A percentile compares a stretch with the other conserved stretches of the same genome.
Conservation (phyloP, 352 stramenopile genomes). For the Phytophthora nicotianae region DNA sequence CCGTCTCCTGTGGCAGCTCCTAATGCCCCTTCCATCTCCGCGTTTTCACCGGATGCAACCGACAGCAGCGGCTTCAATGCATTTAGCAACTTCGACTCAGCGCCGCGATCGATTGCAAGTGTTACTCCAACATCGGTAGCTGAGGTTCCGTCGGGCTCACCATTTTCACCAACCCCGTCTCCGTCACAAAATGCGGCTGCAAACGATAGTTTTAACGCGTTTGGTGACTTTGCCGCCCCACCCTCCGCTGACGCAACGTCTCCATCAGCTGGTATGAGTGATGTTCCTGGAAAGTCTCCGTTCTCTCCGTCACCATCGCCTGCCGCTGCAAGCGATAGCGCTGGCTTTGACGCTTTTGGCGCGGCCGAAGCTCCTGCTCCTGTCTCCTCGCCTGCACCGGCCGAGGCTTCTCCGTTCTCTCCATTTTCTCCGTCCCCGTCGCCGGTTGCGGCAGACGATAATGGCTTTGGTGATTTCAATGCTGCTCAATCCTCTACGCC, state of each 20-base stretch:
- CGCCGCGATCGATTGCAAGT: constrained; percentile 31
- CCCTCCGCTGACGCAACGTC: constrained; percentile 8
- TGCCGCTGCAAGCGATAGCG: constrained; percentile 14
- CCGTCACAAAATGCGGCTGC: constrained; percentile 15
- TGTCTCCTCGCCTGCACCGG: constrained; percentile 8
- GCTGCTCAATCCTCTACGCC: constrained; percentile 14
- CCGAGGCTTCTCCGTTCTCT: constrained; percentile 22
- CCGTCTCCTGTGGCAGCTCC: constrained; percentile 16
- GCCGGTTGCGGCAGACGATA: constrained; percentile 17
- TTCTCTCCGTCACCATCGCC: constrained; percentile 19
- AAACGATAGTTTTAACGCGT: constrained; percentile 25
- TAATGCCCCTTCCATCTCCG: constrained; percentile 26
- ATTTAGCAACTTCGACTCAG: constrained; percentile 44
- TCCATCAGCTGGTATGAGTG: constrained; percentile 1
- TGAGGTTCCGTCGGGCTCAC: constrained; percentile 14
- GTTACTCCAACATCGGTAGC: constrained; percentile 20
- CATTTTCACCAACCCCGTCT: constrained; percentile 31
- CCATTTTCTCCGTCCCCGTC: constrained; percentile 34
- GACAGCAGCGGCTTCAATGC: constrained; percentile 42
- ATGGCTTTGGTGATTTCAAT: constrained; percentile 32
- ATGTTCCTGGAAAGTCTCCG: constrained; percentile 8
- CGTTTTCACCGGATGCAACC: constrained; percentile 35
- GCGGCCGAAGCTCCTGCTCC: neutral
- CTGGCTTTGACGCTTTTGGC: constrained; percentile 26
- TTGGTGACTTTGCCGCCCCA: constrained; percentile 27